phyloP scores from a whole-genome alignment of 2,329 filamentous ascomycete species.

The Zasmidium angulare region DNA sequence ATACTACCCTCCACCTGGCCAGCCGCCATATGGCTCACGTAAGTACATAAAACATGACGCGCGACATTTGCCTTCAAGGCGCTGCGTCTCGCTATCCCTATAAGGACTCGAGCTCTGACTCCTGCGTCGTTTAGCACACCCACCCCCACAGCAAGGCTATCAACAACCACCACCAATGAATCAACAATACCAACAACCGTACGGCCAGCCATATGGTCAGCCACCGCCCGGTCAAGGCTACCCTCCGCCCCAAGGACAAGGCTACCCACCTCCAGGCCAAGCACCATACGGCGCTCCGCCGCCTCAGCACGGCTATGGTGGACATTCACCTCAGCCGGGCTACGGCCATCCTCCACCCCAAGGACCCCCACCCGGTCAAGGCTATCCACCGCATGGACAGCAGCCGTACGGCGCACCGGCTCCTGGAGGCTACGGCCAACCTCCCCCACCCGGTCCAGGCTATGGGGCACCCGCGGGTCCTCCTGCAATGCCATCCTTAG shows the following conservation, averaged over 20 bases:
- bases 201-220: slow-evolving; percentile 15
- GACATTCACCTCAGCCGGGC: slow-evolving; percentile 10
- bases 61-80: not conserved
- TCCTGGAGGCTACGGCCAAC: slow-evolving; percentile 17
- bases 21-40: slow-evolving; percentile 15
- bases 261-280: slow-evolving; percentile 1
- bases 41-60: slow-evolving; percentile 5
- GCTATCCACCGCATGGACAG: slow-evolving; percentile 4
- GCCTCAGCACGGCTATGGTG: slow-evolving; percentile 6
- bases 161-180: slow-evolving; percentile 16
- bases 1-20: slow-evolving; percentile 15
- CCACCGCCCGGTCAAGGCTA: slow-evolving; percentile 20
- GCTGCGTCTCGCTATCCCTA: not conserved
- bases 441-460: slow-evolving; percentile 10
- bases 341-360: slow-evolving; percentile 5
- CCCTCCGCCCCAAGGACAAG: slow-evolving; percentile 20
- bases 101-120: slow-evolving; percentile 5
- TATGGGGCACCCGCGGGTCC: slow-evolving; percentile 34
- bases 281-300: slow-evolving; percentile 1
- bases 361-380: slow-evolving; percentile 13
- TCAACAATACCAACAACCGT: slow-evolving; percentile 14
- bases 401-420: slow-evolving; percentile 19
- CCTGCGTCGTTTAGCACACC: slow-evolving; percentile 15
- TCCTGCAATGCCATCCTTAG: slow-evolving; percentile 66
- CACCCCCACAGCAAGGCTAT: slow-evolving; percentile 17